Evolutionary conservation across 2,329 filamentous ascomycete species (phyloP).

Genomic region (Paracamarosporium sp.): DNA sequence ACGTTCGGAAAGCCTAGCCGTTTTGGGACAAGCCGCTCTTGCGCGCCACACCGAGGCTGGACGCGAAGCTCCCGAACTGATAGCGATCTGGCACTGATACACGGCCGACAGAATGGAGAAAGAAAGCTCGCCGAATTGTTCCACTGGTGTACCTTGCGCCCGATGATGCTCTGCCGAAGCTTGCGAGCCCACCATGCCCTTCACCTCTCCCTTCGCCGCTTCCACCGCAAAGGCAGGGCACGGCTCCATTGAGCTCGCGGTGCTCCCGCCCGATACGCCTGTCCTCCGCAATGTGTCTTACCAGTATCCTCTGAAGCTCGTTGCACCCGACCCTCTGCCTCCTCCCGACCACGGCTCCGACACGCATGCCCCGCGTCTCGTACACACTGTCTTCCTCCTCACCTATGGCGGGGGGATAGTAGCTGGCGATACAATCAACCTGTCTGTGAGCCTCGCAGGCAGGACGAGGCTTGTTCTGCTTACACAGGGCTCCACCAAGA

Average conservation of each 20-base stretch:
- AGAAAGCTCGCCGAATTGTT: too few relatives aligned
- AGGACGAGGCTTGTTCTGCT: slow-evolving; percentile 68
- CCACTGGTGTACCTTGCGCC: neutral
- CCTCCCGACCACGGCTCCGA: slow-evolving; percentile 52
- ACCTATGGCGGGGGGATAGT: slow-evolving; percentile 96
- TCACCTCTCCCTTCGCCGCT: slow-evolving; percentile 74
- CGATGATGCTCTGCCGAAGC: neutral
- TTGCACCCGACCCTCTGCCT: slow-evolving; percentile 75
- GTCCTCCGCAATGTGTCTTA: slow-evolving; percentile 79
- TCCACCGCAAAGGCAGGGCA: slow-evolving; percentile 78
- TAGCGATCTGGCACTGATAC: neutral
- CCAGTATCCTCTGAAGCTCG: slow-evolving; percentile 93
- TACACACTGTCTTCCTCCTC: slow-evolving; percentile 82
- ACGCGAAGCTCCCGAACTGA: neutral
- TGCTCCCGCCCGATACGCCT: slow-evolving; percentile 74
- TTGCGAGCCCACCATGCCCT: slow-evolving; percentile 29
- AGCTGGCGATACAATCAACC: slow-evolving; percentile 80
- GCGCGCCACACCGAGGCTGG: neutral
- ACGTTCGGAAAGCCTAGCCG: neutral
- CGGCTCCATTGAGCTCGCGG: slow-evolving; percentile 75
- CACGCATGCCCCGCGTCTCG: slow-evolving; percentile 54
- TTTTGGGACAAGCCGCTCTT: neutral
- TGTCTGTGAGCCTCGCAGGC: slow-evolving; percentile 70
- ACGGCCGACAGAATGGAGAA: neutral
- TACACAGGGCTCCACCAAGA: slow-evolving; percentile 85